Evolutionary conservation across 164 flowering plant species (phyloP).

Genomic region (Umbellularia californica): DNA sequence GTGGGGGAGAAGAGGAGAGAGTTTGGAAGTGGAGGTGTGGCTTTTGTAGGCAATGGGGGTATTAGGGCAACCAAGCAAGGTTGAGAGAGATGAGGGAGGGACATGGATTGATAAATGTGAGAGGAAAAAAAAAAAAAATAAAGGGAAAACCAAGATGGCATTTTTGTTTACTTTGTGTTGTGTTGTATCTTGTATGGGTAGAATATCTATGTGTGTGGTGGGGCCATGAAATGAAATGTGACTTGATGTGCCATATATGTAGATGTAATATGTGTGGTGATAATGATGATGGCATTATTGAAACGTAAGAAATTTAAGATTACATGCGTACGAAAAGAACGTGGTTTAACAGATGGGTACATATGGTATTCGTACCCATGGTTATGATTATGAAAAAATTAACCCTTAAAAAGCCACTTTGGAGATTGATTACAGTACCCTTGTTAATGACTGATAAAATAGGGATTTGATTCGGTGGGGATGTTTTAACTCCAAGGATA

Average conservation of each 20-base stretch:
- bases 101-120: neutral
- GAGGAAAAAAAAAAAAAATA: neutral
- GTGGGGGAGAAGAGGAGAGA: neutral
- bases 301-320: neutral
- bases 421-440: too few relatives aligned
- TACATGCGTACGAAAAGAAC: neutral
- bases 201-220: neutral
- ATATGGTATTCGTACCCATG: neutral
- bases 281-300: neutral
- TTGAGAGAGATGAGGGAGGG: slow-evolving; percentile 1
- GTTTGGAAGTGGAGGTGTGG: slow-evolving; percentile 1
- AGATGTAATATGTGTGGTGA: neutral
- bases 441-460: too few relatives aligned
- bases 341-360: neutral
- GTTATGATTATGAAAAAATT: neutral
- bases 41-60: slow-evolving; percentile 10
- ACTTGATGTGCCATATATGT: neutral
- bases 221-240: neutral
- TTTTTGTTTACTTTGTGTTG: neutral
- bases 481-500: too few relatives aligned
- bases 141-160: neutral
- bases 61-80: slow-evolving; percentile 4
- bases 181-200: neutral
- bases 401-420: neutral
- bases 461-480: too few relatives aligned